phyloP scores from a whole-genome alignment of 1,139 yeast species.

The Yamadazyma blattariae region DNA sequence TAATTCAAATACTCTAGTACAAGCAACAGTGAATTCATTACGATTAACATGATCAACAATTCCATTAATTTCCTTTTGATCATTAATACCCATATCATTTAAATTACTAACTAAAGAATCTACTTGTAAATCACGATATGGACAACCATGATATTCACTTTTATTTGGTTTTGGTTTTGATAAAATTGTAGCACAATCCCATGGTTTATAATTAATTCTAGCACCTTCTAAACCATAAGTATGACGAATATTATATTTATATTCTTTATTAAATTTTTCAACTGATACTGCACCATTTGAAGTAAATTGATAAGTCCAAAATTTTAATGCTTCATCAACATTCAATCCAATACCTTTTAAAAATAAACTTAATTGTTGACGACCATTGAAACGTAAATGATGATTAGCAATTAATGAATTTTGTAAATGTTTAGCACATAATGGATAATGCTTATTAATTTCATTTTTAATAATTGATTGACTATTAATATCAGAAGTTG shows the following conservation, averaged over 20 bases:
- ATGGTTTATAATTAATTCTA: conserved; percentile 78
- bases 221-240: conserved; percentile 91
- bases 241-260: conserved; percentile 83
- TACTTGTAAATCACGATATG: conserved; percentile 71
- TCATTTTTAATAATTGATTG: conserved; percentile 55
- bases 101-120: conserved; percentile 60
- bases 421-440: conserved; percentile 76
- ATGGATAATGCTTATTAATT: conserved; percentile 68
- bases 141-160: conserved; percentile 87
- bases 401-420: conserved; percentile 54
- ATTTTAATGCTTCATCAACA: conserved; percentile 83
- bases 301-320: conserved; percentile 79
- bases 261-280: conserved; percentile 84
- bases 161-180: conserved; percentile 70
- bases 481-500: conserved; percentile 58
- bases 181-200: conserved; percentile 78
- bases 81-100: conserved; percentile 66
- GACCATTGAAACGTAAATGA: conserved; percentile 78
- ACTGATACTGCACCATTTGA: conserved; percentile 47
- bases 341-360: conserved; percentile 85
- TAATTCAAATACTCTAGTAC: conserved; percentile 83
- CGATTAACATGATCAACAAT: conserved; percentile 65
- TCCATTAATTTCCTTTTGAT: conserved; percentile 56
- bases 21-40: conserved; percentile 78
- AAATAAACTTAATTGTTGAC: conserved; percentile 83